phyloP scores from a whole-genome alignment of 176 grass and related monocot genomes.

The Carex cristatella region DNA sequence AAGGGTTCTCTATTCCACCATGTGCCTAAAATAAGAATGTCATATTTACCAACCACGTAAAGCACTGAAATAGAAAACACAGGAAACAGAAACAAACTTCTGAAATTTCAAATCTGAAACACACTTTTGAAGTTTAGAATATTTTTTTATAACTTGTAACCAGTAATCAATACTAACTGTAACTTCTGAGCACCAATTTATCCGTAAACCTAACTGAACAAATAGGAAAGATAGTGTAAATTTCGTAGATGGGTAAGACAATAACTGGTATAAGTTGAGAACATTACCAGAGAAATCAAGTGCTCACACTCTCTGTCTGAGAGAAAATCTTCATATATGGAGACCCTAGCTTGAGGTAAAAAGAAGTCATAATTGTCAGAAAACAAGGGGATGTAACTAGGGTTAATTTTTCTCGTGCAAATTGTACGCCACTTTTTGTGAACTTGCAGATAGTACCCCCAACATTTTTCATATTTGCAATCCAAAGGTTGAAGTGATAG shows the following conservation, averaged over 20 bases:
- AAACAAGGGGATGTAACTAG: conserved; percentile 13
- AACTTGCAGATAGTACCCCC: background rate
- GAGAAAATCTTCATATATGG: conserved; percentile 92
- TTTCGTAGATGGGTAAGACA: background rate
- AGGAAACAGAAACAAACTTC: conserved; percentile 4
- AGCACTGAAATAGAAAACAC: background rate
- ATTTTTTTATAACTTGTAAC: background rate
- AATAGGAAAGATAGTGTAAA: background rate
- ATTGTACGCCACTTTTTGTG: background rate
- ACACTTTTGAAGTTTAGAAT: background rate
- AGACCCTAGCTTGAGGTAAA: conserved; percentile 81
- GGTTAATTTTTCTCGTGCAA: background rate
- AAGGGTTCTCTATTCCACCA: conserved; percentile 35
- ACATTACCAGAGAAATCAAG: conserved; percentile 74
- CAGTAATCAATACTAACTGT: background rate
- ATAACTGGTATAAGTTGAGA: conserved; percentile 1
- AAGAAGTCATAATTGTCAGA: conserved; percentile 30
- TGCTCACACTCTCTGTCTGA: conserved; percentile 60
- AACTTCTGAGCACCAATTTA: background rate
- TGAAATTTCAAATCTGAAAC: background rate
- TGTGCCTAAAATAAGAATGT: conserved; percentile 39
- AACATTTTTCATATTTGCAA: background rate
- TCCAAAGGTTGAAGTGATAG: background rate
- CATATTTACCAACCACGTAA: background rate
- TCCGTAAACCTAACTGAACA: background rate